A percentile compares a stretch with the other conserved stretches of the same genome.
Conservation (phyloP, 2,329 filamentous ascomycete genomes). For the Monosporascus sp. region DNA sequence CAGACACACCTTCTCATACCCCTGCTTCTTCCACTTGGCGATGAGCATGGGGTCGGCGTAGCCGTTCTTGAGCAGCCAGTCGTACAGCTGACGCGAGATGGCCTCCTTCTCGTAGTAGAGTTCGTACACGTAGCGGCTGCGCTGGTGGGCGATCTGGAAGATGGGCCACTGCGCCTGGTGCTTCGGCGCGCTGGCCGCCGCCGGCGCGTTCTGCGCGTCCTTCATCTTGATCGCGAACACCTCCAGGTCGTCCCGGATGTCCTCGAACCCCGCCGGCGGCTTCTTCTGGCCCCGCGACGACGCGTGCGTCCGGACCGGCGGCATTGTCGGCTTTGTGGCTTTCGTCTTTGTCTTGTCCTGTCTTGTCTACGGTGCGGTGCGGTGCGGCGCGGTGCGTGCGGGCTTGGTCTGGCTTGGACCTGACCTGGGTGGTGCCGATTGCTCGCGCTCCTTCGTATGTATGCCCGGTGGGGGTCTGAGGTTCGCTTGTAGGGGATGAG, state of each 20-base stretch:
- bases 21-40: slow-evolving; percentile 99
- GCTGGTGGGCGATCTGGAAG: slow-evolving; percentile 93
- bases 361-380: not conserved
- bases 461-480: no score
- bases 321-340: slow-evolving; percentile 47
- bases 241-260: slow-evolving; percentile 81
- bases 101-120: slow-evolving; percentile 97
- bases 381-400: not conserved
- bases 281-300: slow-evolving; percentile 66
- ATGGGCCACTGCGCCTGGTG: slow-evolving; percentile 95
- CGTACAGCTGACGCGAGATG: slow-evolving; percentile 86
- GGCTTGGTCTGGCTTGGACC: no score
- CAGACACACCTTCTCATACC: slow-evolving; percentile 81
- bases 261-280: slow-evolving; percentile 78
- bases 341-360: slow-evolving; percentile 1
- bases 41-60: slow-evolving; percentile 95
- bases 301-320: slow-evolving; percentile 63
- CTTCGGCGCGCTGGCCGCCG: slow-evolving; percentile 68
- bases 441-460: no score
- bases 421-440: no score
- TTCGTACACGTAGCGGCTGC: slow-evolving; percentile 90
- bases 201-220: slow-evolving; percentile 87
- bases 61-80: slow-evolving; percentile 92
- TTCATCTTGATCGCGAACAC: slow-evolving; percentile 91
- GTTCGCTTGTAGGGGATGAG: no score